Conservation (phyloP, 2,329 filamentous ascomycete genomes). For the Fusarium redolens region DNA sequence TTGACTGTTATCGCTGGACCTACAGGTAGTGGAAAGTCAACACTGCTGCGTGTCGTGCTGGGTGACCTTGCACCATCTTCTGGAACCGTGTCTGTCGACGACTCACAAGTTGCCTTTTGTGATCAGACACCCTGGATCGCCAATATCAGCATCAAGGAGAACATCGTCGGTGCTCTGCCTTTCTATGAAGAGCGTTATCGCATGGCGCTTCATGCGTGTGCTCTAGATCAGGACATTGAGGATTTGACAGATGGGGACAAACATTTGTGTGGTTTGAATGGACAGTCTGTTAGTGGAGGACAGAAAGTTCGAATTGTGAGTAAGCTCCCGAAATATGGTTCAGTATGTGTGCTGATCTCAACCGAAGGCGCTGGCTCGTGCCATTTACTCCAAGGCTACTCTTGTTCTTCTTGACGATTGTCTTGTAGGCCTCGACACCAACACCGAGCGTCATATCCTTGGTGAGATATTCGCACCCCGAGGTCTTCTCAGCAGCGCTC, state of each 20-base stretch:
- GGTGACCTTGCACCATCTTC: not conserved
- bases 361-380: not conserved
- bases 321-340: rapidly evolving
- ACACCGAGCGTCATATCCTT: not conserved
- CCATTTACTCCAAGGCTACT: not conserved
- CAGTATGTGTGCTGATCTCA: rapidly evolving
- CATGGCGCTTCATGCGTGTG: not conserved
- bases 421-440: not conserved
- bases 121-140: not conserved
- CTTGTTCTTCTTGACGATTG: not conserved
- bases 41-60: not conserved
- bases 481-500: not conserved
- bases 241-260: not conserved
- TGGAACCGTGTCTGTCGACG: not conserved
- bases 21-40: not conserved
- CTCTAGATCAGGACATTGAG: not conserved
- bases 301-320: not conserved
- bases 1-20: not conserved
- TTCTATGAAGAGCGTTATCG: not conserved
- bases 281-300: not conserved
- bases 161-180: not conserved
- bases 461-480: not conserved
- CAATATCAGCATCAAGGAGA: not conserved
- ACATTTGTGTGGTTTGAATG: not conserved
- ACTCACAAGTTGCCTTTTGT: not conserved